These are phyloP conservation scores for Platismatia glauca DNA, from an alignment of 495 filamentous ascomycete species.

Conservation along the genomic window DNA sequence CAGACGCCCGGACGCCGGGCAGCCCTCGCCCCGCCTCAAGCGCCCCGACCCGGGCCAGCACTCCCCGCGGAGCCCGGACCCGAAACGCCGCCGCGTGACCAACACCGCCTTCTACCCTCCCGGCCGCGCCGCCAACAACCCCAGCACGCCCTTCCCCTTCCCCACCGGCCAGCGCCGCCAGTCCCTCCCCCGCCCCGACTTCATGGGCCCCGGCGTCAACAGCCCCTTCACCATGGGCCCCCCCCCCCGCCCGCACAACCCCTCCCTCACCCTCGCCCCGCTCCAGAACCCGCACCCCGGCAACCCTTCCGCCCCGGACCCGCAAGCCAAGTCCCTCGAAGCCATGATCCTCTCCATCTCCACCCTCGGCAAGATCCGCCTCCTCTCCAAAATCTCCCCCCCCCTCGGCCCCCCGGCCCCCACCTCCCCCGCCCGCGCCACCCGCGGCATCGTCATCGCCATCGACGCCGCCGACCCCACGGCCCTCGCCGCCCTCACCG, in stretches of 20 bases:
- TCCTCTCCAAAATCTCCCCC: constrained; percentile 60
- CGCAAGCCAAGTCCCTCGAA: constrained; percentile 40
- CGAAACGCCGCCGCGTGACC: constrained; percentile 19
- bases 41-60: constrained; percentile 11
- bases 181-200: constrained; percentile 24
- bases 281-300: constrained; percentile 39
- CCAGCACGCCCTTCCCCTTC: constrained; percentile 21
- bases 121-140: constrained; percentile 17
- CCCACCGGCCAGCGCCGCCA: constrained; percentile 19
- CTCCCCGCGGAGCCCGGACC: constrained; percentile 13
- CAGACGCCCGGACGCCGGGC: constrained; percentile 12
- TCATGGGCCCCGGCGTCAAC: constrained; percentile 19
- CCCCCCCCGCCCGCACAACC: constrained; percentile 28
- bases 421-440: constrained; percentile 33
- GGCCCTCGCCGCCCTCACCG: constrained; percentile 50
- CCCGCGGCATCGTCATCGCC: constrained; percentile 69
- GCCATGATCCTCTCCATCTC: constrained; percentile 68
- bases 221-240: constrained; percentile 34
- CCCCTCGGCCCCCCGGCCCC: constrained; percentile 43
- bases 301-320: constrained; percentile 25
- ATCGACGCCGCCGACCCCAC: constrained; percentile 62
- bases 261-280: constrained; percentile 50
- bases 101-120: constrained; percentile 12
- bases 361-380: constrained; percentile 44
- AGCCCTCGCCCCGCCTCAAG: constrained; percentile 17